Percentiles rank a stretch among this genome's conserved stretches.
These are phyloP conservation scores for Solanum verrucosum DNA, from an alignment of 257 asterid genomes.

Conservation along the genomic window DNA sequence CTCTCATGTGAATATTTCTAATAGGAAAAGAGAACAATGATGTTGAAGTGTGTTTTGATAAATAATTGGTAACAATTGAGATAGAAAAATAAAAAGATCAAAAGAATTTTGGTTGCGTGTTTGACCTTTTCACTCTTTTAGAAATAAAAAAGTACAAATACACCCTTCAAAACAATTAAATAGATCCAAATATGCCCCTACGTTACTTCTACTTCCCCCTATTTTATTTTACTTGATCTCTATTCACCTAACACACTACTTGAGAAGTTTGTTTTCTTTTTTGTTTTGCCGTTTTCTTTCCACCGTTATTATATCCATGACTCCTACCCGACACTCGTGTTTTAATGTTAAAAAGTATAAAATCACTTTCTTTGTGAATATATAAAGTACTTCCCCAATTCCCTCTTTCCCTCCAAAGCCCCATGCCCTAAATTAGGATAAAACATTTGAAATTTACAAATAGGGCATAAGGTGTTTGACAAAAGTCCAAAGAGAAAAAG, in stretches of 20 bases:
- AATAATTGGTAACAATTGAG: too few relatives aligned
- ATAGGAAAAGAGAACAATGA: too few relatives aligned
- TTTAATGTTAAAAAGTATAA: too few relatives aligned
- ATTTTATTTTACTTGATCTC: neutral
- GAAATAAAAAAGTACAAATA: too few relatives aligned
- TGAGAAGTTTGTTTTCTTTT: neutral
- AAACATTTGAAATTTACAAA: neutral
- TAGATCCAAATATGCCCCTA: neutral
- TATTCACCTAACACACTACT: neutral
- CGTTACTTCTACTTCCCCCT: neutral
- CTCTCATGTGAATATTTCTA: neutral
- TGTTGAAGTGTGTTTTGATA: too few relatives aligned
- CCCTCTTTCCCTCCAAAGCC: neutral
- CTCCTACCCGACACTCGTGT: too few relatives aligned
- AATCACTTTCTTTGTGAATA: too few relatives aligned
- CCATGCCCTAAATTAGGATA: neutral
- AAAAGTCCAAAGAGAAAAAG: neutral
- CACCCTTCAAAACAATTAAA: neutral
- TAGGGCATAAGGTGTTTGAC: neutral
- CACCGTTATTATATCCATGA: too few relatives aligned
- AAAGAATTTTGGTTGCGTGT: too few relatives aligned
- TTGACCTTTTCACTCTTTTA: neutral
- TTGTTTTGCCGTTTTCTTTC: too few relatives aligned
- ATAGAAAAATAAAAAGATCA: too few relatives aligned
- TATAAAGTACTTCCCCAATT: neutral